These are phyloP conservation scores for Capsicum rhomboideum DNA, from an alignment of 257 asterid genomes.

Conservation along the genomic window DNA sequence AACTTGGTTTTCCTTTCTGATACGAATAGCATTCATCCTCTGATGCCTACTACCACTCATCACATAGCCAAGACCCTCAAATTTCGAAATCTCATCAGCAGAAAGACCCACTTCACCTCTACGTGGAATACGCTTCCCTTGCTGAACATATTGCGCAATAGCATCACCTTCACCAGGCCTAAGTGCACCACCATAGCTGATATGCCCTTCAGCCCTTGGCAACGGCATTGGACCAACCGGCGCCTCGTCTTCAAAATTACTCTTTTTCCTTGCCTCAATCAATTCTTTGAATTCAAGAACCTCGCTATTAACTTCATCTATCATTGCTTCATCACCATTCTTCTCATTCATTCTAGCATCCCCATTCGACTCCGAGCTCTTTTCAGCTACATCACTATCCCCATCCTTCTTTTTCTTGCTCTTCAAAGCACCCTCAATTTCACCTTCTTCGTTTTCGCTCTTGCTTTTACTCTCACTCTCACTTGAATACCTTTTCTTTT, in stretches of 20 bases:
- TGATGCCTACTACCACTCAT: constrained; percentile 99
- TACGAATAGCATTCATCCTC: constrained; percentile 99
- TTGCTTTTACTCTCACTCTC: constrained; percentile 36
- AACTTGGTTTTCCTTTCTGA: constrained; percentile 95
- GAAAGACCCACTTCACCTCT: constrained; percentile 99
- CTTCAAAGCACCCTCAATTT: constrained; percentile 31
- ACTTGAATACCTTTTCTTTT: constrained; percentile 23
- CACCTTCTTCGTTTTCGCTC: constrained; percentile 37
- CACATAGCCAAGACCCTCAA: constrained; percentile 90
- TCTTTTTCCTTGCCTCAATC: constrained; percentile 52
- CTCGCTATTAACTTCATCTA: constrained; percentile 40
- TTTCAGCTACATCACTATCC: constrained; percentile 24
- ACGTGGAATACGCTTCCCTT: constrained; percentile 98
- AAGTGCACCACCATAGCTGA: constrained; percentile 98
- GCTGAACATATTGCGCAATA: constrained; percentile 96
- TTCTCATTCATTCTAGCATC: constrained; percentile 20
- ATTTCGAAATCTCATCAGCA: constrained; percentile 89
- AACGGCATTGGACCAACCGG: constrained; percentile 91
- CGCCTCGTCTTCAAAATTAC: constrained; percentile 49
- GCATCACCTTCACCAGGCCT: constrained; percentile 99
- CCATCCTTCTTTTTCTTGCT: constrained; percentile 39
- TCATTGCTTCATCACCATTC: constrained; percentile 28
- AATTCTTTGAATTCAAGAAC: constrained; percentile 54
- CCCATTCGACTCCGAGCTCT: constrained; percentile 24
- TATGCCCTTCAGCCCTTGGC: constrained; percentile 92